A percentile compares a stretch with the other conserved stretches of the same genome.
Evolutionary conservation across 2,329 filamentous ascomycete genomes (phyloP).

Genomic region (Exophiala viscosa): DNA sequence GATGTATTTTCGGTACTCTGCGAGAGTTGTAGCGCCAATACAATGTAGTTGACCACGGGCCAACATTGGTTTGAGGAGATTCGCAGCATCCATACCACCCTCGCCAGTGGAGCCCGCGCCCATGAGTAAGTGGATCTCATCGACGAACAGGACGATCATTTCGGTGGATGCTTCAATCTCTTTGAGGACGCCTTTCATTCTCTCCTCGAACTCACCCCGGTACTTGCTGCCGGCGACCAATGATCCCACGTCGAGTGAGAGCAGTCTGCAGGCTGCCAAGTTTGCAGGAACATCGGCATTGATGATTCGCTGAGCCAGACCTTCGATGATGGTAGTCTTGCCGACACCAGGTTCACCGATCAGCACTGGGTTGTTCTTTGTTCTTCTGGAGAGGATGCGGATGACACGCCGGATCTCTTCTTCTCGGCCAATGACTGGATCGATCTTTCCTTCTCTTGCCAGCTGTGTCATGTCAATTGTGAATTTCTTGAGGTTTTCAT

Average conservation of each 20-base stretch:
- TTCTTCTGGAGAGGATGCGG: conserved; percentile 84
- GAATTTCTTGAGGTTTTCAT: conserved; percentile 95
- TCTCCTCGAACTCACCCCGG: conserved; percentile 95
- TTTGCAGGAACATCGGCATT: conserved; percentile 96
- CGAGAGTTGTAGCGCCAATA: conserved; percentile 91
- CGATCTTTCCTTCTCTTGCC: conserved; percentile 93
- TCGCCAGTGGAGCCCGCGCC: conserved; percentile 91
- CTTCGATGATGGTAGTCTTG: conserved; percentile 97
- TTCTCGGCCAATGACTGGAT: conserved; percentile 92
- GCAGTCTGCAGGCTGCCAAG: conserved; percentile 84
- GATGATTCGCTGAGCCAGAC: conserved; percentile 88
- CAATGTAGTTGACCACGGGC: conserved; percentile 95
- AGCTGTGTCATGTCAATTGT: conserved; percentile 97
- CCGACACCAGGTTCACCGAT: conserved; percentile 98
- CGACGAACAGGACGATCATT: conserved; percentile 96
- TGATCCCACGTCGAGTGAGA: conserved; percentile 92
- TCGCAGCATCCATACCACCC: conserved; percentile 97
- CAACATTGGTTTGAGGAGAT: conserved; percentile 96
- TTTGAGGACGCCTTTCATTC: conserved; percentile 98
- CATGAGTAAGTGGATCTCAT: conserved; percentile 98
- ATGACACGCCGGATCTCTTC: conserved; percentile 90
- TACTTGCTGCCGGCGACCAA: conserved; percentile 97
- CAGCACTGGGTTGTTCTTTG: conserved; percentile 97
- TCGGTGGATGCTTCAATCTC: conserved; percentile 94
- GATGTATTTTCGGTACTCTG: conserved; percentile 97